Conservation (phyloP, 768 basidiomycete species). For the Suillus variegatus region DNA sequence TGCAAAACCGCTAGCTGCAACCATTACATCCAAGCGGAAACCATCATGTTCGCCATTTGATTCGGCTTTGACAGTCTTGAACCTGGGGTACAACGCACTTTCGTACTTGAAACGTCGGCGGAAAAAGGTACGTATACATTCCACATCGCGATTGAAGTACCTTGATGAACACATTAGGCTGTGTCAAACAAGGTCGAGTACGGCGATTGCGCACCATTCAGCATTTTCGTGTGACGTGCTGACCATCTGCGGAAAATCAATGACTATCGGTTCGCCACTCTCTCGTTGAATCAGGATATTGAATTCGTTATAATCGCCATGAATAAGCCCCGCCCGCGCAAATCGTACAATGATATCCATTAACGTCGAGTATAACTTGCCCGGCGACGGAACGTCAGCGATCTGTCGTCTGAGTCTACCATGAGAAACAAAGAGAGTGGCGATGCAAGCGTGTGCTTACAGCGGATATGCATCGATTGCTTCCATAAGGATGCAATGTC, state of each 20-base stretch:
- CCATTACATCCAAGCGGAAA: constrained; percentile 85
- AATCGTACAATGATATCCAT: constrained; percentile 98
- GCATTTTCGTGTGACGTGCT: constrained; percentile 96
- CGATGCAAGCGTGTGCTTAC: constrained; percentile 46
- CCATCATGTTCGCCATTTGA: constrained; percentile 41
- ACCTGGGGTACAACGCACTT: constrained; percentile 84
- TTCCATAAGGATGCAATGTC: constrained; percentile 96
- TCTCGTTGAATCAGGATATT: constrained; percentile 91
- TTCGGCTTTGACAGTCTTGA: constrained; percentile 47
- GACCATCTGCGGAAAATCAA: constrained; percentile 99
- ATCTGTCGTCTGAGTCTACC: constrained; percentile 73
- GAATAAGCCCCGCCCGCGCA: constrained; percentile 92
- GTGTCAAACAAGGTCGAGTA: constrained; percentile 15
- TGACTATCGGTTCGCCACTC: constrained; percentile 78
- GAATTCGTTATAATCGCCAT: constrained; percentile 99
- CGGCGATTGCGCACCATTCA: constrained; percentile 72
- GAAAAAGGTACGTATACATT: constrained; percentile 95
- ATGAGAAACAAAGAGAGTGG: background rate
- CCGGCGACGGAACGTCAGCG: constrained; percentile 78
- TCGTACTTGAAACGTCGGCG: constrained; percentile 90
- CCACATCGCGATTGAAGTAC: constrained; percentile 99
- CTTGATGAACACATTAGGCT: constrained; percentile 40
- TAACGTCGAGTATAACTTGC: constrained; percentile 84
- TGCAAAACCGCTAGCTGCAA: constrained; percentile 93
- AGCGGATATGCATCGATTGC: constrained; percentile 93